Percentiles rank a stretch among this genome's conserved stretches.
Evolutionary conservation across 768 basidiomycete species (phyloP).

Genomic region (Auricularia sp.): DNA sequence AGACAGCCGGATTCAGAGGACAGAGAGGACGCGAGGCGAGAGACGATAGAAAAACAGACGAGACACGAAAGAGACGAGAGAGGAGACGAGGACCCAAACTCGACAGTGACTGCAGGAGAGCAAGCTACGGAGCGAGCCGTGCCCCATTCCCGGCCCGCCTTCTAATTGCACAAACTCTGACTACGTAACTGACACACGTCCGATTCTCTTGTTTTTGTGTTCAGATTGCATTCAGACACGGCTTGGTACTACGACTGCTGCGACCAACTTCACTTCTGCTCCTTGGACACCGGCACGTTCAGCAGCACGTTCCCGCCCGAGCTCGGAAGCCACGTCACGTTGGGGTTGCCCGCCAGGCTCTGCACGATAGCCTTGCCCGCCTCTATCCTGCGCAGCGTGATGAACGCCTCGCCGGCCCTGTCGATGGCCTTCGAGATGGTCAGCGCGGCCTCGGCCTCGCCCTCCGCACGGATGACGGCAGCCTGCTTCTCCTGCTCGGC

Average conservation of each 20-base stretch:
- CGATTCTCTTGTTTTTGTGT: too few species aligned
- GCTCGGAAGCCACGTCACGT: conserved; percentile 85
- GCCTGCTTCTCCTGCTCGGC: conserved; percentile 99
- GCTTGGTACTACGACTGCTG: neutral
- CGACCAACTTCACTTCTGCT: conserved; percentile 20
- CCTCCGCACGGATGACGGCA: conserved; percentile 94
- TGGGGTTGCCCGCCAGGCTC: conserved; percentile 66
- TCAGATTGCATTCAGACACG: too few species aligned
- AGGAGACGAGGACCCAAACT: conserved; percentile 27
- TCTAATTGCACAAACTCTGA: too few species aligned
- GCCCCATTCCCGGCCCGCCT: neutral
- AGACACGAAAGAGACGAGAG: conserved; percentile 23
- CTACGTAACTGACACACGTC: too few species aligned
- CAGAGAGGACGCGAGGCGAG: conserved; percentile 35
- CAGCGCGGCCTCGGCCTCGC: conserved; percentile 93
- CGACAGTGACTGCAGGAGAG: conserved; percentile 21
- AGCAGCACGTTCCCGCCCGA: conserved; percentile 71
- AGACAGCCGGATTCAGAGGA: conserved; percentile 16
- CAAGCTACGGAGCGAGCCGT: conserved; percentile 12
- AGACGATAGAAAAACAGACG: conserved; percentile 35
- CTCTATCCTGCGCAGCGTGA: conserved; percentile 92
- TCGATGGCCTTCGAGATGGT: conserved; percentile 87
- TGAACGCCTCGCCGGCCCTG: conserved; percentile 92
- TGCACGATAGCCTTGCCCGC: conserved; percentile 95
- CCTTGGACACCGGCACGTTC: conserved; percentile 52